Evolutionary conservation across 805 yeast species (phyloP), one percentile per base, ranked within the genome.

Genomic region (Candida insectorum): DNA sequence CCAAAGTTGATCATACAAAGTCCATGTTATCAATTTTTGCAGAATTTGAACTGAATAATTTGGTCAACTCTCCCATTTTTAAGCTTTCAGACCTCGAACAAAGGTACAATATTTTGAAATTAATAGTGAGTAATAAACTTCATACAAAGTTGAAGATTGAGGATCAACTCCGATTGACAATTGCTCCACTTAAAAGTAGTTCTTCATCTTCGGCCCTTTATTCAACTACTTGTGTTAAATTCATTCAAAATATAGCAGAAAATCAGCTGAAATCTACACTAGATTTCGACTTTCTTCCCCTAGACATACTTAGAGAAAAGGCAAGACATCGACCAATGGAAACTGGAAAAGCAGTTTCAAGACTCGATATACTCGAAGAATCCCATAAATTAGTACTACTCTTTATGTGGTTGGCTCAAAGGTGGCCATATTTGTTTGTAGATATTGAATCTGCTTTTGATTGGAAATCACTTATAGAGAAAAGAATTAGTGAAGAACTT

Each of bases 391-490:
- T 75, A 28, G 69, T 85, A 12, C 71, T 79, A 45, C 59, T 85
- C 5, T 91, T 77, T 51, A 63, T 86, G 51, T 91, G 98, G 98
- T 65, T 91, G 41, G 72, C 85, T 34, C 89, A 85, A 54, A 66
- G 97, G 49, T 91, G 82, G 65, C 95, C 97, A 1, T 77, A 81
- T 19, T 70, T 77, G 31, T 85, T 88, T 47, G 74, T 83, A 12
- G 96, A 87, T 54, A 66, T 77, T 11, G 85, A 80, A 38, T 73
- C 86, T 29, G 95, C 95, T 0, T 54, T 58, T 16, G 85, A 83
- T 35, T 56, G 86, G 47, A 84, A 84, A 52, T 62, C 74, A 18
- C 58, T 85, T 40, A 77, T 87, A 33, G 96, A 89, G 51, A 67
- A 64, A 39, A 58, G 75, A 33, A 78, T 81, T 26, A 65, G 67